Evolutionary conservation across 176 grass and related monocot species (phyloP).

Genomic region (Aegilops bicornis): DNA sequence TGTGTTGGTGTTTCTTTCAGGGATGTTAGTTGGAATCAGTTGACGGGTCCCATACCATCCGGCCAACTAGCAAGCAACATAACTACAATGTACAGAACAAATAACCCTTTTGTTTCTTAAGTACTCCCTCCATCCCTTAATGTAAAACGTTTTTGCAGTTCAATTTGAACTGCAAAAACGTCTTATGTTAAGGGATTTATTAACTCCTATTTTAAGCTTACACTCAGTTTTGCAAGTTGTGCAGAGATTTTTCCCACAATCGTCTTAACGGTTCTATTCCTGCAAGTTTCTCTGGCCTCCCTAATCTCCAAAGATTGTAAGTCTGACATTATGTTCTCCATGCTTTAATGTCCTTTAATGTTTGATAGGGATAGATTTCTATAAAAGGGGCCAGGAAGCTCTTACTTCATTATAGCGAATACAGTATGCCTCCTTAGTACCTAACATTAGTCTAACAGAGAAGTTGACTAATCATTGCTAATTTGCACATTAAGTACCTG

Average conservation of each 20-base stretch:
- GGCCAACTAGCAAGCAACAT: conserved; percentile 54
- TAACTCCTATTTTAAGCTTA: conserved; percentile 2
- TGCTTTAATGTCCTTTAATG: conserved; percentile 10
- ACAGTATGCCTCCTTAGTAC: background rate
- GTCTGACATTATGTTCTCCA: background rate
- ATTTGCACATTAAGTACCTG: background rate
- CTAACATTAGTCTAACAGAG: background rate
- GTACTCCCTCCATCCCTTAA: too few relatives aligned
- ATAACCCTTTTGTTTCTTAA: background rate
- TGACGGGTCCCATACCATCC: conserved; percentile 59
- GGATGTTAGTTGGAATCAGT: conserved; percentile 74
- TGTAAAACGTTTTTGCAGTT: too few relatives aligned
- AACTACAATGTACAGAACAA: conserved; percentile 54
- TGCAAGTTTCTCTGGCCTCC: conserved; percentile 53
- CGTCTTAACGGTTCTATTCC: conserved; percentile 61
- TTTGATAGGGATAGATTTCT: background rate
- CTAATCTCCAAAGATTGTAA: conserved; percentile 71
- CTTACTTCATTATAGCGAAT: background rate
- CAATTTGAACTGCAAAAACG: too few relatives aligned
- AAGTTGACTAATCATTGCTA: background rate
- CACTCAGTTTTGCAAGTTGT: conserved; percentile 36
- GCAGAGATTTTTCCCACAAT: conserved; percentile 78
- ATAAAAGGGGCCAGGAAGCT: too few relatives aligned
- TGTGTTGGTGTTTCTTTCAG: conserved; percentile 39
- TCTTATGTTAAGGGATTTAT: too few relatives aligned